Evolutionary conservation across 2,329 filamentous ascomycete genomes (phyloP).

Genomic region (Escovopsis sp.): DNA sequence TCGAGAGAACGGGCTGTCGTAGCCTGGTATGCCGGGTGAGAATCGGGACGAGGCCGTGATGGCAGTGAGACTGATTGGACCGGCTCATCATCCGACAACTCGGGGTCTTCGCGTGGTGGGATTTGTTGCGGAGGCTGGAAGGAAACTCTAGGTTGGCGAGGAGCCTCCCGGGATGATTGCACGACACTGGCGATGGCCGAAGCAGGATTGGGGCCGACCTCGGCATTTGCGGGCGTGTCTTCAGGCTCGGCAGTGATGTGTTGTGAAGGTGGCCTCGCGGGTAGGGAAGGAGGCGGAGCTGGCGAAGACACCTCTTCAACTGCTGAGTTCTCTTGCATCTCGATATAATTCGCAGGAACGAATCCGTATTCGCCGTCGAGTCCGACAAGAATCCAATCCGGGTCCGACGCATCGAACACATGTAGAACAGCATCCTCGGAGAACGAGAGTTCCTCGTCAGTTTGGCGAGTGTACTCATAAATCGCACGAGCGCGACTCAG

Average conservation of each 20-base stretch:
- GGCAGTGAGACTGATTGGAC: slow-evolving; percentile 25
- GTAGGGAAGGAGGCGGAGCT: slow-evolving; percentile 27
- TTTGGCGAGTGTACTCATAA: slow-evolving; percentile 96
- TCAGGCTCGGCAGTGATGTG: slow-evolving; percentile 13
- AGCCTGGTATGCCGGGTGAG: slow-evolving; percentile 1
- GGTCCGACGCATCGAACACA: slow-evolving; percentile 82
- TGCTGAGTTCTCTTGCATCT: slow-evolving; percentile 40
- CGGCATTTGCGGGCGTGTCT: slow-evolving; percentile 20
- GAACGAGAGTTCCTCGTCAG: slow-evolving; percentile 94
- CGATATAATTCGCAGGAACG: slow-evolving; percentile 91
- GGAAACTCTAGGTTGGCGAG: slow-evolving; percentile 13
- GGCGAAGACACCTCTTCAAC: slow-evolving; percentile 25
- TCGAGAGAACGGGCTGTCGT: slow-evolving; percentile 12
- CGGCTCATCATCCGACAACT: slow-evolving; percentile 16
- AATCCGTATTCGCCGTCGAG: slow-evolving; percentile 80
- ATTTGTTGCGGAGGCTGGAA: slow-evolving; percentile 14
- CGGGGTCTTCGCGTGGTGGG: slow-evolving; percentile 13
- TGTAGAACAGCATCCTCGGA: slow-evolving; percentile 70
- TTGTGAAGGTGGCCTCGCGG: slow-evolving; percentile 25
- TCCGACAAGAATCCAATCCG: slow-evolving; percentile 92
- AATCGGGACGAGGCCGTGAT: slow-evolving; percentile 15
- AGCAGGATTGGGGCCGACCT: slow-evolving; percentile 37
- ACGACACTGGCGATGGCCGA: slow-evolving; percentile 43
- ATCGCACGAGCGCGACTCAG: slow-evolving; percentile 67
- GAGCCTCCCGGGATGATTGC: slow-evolving; percentile 28